These are phyloP conservation scores for Fusarium bactridioides DNA, from an alignment of 2,329 filamentous ascomycete species.

Conservation along the genomic window DNA sequence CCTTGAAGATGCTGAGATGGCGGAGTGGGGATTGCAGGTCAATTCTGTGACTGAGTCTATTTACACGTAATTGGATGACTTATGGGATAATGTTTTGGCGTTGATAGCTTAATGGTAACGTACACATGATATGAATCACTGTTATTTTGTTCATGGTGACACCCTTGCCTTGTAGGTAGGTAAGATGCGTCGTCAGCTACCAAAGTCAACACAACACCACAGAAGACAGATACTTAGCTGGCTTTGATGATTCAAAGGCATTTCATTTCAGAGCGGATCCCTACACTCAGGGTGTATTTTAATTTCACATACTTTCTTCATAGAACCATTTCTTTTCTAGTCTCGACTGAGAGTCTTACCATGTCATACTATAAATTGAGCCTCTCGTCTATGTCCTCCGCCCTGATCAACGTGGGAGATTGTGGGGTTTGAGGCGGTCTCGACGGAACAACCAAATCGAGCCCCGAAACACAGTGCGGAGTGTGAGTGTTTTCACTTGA, in stretches of 20 bases:
- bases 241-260: not conserved
- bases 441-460: constrained; percentile 32
- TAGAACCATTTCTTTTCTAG: not conserved
- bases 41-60: constrained; percentile 89
- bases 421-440: constrained; percentile 28
- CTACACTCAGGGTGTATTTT: not conserved
- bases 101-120: not conserved
- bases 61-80: constrained; percentile 63
- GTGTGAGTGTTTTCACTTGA: not conserved
- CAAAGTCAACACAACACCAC: not conserved
- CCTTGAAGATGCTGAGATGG: constrained; percentile 84
- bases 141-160: not conserved
- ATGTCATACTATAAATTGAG: constrained; percentile 31
- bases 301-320: not conserved
- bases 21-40: constrained; percentile 84
- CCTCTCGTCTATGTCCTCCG: constrained; percentile 8
- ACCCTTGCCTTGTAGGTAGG: not conserved
- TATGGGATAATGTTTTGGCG: not conserved
- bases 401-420: constrained; percentile 16
- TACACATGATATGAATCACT: not conserved
- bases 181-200: constrained; percentile 11
- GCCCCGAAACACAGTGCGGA: constrained; percentile 31
- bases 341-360: not conserved
- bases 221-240: not conserved
- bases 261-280: constrained; percentile 3